Evolutionary conservation across 2,329 filamentous ascomycete species (phyloP).

Genomic region (Westerdykella sp.): DNA sequence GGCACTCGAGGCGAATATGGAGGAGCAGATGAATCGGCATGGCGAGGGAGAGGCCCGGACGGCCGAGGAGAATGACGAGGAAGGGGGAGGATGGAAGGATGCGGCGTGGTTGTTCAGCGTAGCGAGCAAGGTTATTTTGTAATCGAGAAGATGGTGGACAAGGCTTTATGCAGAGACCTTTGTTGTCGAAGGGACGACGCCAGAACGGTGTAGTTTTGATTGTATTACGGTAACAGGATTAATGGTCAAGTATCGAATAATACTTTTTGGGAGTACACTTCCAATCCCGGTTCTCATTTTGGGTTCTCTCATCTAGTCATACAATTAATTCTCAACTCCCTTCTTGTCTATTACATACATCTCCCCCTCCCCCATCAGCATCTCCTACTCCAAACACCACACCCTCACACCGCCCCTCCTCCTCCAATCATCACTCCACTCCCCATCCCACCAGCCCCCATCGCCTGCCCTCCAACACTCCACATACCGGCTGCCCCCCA

Average conservation of each 20-base stretch:
- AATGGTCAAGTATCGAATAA: too few relatives aligned
- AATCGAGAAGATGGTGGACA: neutral
- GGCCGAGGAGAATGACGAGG: constrained; percentile 16
- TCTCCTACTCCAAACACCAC: constrained; percentile 43
- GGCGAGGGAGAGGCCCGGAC: constrained; percentile 4
- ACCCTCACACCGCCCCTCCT: constrained; percentile 57
- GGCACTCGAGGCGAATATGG: constrained; percentile 27
- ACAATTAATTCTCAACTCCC: too few relatives aligned
- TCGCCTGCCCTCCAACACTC: constrained; percentile 52
- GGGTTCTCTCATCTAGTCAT: too few relatives aligned
- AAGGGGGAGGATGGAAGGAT: constrained; percentile 51
- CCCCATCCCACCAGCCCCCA: constrained; percentile 43
- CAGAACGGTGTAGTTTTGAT: too few relatives aligned
- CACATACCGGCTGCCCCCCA: constrained; percentile 45
- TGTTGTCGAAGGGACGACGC: too few relatives aligned
- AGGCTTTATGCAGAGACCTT: too few relatives aligned
- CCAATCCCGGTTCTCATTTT: too few relatives aligned
- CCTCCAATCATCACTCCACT: constrained; percentile 57
- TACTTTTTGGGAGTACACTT: too few relatives aligned
- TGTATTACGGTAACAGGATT: too few relatives aligned
- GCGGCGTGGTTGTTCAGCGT: constrained; percentile 53
- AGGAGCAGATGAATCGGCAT: constrained; percentile 22
- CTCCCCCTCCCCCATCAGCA: too few relatives aligned
- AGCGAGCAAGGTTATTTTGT: constrained; percentile 42
- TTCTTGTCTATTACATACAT: too few relatives aligned